Conservation (phyloP, 352 stramenopile genomes). For the Pythium sukuiense region DNA sequence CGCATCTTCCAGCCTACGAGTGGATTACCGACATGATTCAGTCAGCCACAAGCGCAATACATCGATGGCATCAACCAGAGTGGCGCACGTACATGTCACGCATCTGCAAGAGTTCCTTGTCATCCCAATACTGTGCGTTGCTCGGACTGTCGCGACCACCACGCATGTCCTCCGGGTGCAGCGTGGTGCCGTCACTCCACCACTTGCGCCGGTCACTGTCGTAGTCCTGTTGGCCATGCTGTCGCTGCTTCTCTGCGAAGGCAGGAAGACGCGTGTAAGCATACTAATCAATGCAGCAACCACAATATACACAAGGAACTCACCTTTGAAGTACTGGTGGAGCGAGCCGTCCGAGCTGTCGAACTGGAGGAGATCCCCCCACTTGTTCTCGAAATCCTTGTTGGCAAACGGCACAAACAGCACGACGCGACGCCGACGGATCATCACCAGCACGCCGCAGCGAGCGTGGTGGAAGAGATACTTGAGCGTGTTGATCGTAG, state of each 20-base stretch:
- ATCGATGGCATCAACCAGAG: background rate
- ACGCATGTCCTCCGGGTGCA: constrained; percentile 86
- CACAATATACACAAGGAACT: constrained; percentile 3
- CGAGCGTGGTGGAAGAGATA: constrained; percentile 99
- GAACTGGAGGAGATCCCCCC: constrained; percentile 91
- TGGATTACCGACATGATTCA: background rate
- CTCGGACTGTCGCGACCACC: background rate
- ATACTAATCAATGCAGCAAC: background rate
- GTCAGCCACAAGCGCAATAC: background rate
- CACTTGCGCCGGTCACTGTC: constrained; percentile 89
- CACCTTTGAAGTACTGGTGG: constrained; percentile 91
- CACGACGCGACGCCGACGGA: constrained; percentile 92
- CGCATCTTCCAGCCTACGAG: constrained; percentile 87
- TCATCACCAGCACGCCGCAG: constrained; percentile 98
- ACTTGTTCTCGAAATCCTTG: constrained; percentile 97
- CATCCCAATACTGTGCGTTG: constrained; percentile 92
- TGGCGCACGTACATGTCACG: constrained; percentile 87
- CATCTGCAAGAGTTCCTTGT: constrained; percentile 96
- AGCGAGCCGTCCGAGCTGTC: constrained; percentile 89
- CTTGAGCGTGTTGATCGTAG: constrained; percentile 94
- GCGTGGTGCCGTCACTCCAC: constrained; percentile 99
- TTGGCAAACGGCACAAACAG: constrained; percentile 98
- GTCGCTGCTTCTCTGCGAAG: constrained; percentile 64
- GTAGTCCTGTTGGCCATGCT: constrained; percentile 81
- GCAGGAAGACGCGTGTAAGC: background rate